phyloP scores from a whole-genome alignment of 768 basidiomycete genomes.

The Podaxis sp. region DNA sequence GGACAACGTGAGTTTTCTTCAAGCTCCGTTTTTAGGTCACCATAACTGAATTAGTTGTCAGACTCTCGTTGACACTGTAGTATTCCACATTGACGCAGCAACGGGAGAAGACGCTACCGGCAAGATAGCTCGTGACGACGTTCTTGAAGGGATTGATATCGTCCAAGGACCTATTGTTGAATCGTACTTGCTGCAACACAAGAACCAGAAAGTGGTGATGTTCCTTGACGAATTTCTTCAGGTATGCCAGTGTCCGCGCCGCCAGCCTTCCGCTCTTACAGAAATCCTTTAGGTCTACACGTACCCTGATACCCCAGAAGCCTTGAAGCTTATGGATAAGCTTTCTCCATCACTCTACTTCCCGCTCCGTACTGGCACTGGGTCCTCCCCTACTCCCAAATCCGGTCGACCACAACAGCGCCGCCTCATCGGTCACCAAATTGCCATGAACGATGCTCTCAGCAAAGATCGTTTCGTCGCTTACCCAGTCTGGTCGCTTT shows the following conservation, averaged over 20 bases:
- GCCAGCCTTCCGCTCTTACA: neutral
- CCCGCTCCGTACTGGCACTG: slow-evolving; percentile 47
- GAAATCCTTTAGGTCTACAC: slow-evolving; percentile 48
- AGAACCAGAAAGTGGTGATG: slow-evolving; percentile 48
- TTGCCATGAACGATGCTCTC: slow-evolving; percentile 34
- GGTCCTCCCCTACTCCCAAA: slow-evolving; percentile 11
- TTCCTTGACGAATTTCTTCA: slow-evolving; percentile 78
- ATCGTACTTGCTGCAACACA: slow-evolving; percentile 50
- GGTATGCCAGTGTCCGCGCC: slow-evolving; percentile 33
- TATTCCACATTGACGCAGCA: slow-evolving; percentile 77
- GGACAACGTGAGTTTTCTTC: slow-evolving; percentile 50
- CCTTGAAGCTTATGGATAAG: slow-evolving; percentile 41
- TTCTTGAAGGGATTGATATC: slow-evolving; percentile 60
- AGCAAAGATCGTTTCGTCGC: slow-evolving; percentile 44
- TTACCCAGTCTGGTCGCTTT: slow-evolving; percentile 65
- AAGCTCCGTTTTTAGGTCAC: slow-evolving; percentile 2
- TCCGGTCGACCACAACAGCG: slow-evolving; percentile 27
- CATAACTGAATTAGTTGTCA: slow-evolving; percentile 24
- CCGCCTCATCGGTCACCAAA: slow-evolving; percentile 58
- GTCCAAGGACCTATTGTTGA: slow-evolving; percentile 61
- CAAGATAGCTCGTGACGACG: slow-evolving; percentile 29
- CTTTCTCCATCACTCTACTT: slow-evolving; percentile 51
- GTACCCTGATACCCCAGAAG: slow-evolving; percentile 60
- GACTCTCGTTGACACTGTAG: slow-evolving; percentile 66
- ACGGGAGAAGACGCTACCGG: slow-evolving; percentile 63